These are phyloP conservation scores for Eimeria necatrix DNA, from an alignment of 169 alveolate genomes.

Conservation along the genomic window DNA sequence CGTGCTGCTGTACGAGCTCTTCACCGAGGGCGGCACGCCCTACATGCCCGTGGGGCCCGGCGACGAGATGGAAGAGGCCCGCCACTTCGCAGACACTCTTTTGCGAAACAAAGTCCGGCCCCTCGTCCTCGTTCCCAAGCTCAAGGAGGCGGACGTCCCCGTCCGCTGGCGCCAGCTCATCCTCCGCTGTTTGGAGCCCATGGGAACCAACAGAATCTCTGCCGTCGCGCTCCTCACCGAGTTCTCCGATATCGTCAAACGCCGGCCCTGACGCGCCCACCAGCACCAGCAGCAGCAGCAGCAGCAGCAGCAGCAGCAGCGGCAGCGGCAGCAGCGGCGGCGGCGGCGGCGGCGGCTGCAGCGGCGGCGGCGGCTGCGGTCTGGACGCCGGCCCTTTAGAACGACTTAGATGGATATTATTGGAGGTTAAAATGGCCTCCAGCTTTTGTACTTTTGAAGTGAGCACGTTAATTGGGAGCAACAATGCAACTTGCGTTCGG, in stretches of 20 bases:
- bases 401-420: no score
- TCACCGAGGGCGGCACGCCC: background rate
- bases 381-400: no score
- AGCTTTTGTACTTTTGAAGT: no score
- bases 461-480: no score
- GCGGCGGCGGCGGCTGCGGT: no score
- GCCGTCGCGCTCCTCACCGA: background rate
- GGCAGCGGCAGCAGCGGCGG: no score
- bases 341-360: no score
- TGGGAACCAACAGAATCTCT: background rate
- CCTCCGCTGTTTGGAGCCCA: background rate
- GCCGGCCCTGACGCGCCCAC: background rate
- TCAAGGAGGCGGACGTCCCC: background rate
- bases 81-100: background rate
- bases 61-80: background rate
- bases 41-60: background rate
- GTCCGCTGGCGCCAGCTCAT: conserved; percentile 7
- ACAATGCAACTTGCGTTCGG: no score
- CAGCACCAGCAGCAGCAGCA: no score
- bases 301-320: no score
- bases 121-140: background rate
- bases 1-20: conserved; percentile 5
- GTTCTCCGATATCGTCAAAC: background rate
- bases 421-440: no score
- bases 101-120: background rate